phyloP scores from a whole-genome alignment of 306 rosid species.

The Potentilla sterilis region DNA sequence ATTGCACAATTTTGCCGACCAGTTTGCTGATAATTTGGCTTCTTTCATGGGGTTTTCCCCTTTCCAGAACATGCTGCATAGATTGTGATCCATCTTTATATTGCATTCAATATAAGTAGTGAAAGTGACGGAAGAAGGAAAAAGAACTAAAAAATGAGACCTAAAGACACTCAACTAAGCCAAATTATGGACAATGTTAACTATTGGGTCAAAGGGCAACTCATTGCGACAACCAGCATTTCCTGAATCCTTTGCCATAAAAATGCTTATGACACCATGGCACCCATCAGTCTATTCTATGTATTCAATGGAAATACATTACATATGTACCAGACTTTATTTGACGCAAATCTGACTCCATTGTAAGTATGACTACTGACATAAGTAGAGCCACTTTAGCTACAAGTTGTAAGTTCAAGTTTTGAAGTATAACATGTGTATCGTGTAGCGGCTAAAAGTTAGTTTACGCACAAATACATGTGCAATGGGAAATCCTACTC shows the following conservation, averaged over 20 bases:
- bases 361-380: neutral
- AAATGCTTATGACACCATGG: neutral
- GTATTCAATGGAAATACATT: neutral
- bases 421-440: neutral
- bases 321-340: neutral
- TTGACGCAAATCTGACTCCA: neutral
- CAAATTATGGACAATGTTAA: neutral
- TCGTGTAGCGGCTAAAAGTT: neutral
- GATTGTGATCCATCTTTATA: constrained; percentile 16
- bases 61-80: constrained; percentile 62
- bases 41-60: constrained; percentile 57
- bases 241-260: neutral
- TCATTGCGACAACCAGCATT: neutral
- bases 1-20: constrained; percentile 49
- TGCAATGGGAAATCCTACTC: neutral
- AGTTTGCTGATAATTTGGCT: constrained; percentile 58
- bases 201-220: neutral
- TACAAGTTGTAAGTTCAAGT: neutral
- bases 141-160: neutral
- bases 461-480: neutral
- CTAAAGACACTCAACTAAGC: neutral
- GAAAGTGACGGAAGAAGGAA: neutral
- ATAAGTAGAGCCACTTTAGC: neutral
- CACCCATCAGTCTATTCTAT: neutral
- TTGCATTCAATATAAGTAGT: neutral